A percentile compares a stretch with the other conserved stretches of the same genome.
Evolutionary conservation across 495 filamentous ascomycete genomes (phyloP).

Genomic region (Cenococcum geophilum): DNA sequence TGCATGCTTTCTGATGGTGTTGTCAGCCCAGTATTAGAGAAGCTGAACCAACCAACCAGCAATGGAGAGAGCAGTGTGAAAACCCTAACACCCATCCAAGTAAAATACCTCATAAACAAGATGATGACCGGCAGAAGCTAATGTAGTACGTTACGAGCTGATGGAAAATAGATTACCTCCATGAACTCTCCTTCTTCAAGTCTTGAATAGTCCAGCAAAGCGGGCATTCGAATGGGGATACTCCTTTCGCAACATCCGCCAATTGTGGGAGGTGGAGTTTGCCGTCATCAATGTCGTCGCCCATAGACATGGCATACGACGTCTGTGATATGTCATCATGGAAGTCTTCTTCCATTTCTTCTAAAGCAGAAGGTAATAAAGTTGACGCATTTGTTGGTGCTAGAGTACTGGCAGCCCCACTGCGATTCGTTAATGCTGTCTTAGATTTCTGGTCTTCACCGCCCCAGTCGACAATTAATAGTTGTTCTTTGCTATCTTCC

Average conservation of each 20-base stretch:
- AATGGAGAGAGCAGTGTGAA: too few relatives aligned
- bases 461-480: background rate
- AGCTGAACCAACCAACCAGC: background rate
- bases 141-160: too few relatives aligned
- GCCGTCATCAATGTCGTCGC: slow-evolving; percentile 7
- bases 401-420: slow-evolving; percentile 3
- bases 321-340: slow-evolving; percentile 11
- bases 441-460: background rate
- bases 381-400: slow-evolving; percentile 25
- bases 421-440: background rate
- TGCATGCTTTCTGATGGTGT: slow-evolving; percentile 11
- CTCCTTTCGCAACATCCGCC: slow-evolving; percentile 2
- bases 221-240: slow-evolving; percentile 20
- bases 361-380: slow-evolving; percentile 5
- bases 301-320: slow-evolving; percentile 13
- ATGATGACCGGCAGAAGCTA: too few relatives aligned
- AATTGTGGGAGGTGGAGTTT: slow-evolving; percentile 4
- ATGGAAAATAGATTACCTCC: slow-evolving; percentile 8
- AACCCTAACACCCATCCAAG: too few relatives aligned
- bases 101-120: too few relatives aligned
- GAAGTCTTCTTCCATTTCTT: background rate
- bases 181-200: slow-evolving; percentile 5
- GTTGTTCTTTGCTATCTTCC: background rate
- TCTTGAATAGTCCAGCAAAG: slow-evolving; percentile 18
- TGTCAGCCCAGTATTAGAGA: background rate